phyloP scores from a whole-genome alignment of 495 filamentous ascomycete genomes.

The Sabuloglossum arenarium region DNA sequence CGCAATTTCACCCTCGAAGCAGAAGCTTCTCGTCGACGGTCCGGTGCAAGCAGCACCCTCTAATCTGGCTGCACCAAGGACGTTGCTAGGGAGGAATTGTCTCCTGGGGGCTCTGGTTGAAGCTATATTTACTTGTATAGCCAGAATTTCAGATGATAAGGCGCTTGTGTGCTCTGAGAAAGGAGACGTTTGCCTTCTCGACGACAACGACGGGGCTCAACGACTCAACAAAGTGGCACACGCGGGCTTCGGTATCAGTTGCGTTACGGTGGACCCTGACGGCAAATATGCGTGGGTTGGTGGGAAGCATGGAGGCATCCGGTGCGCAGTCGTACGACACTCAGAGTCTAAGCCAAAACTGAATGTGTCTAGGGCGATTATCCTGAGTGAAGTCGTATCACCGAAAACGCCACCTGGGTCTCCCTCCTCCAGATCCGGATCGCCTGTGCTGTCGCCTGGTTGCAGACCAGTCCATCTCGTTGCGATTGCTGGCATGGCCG shows the following conservation, averaged over 20 bases:
- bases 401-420: neutral
- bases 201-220: constrained; percentile 50
- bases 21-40: constrained; percentile 23
- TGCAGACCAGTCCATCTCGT: constrained; percentile 12
- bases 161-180: constrained; percentile 30
- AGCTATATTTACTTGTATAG: constrained; percentile 60
- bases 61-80: constrained; percentile 13
- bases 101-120: constrained; percentile 61
- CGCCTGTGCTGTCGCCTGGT: neutral
- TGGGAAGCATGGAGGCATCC: constrained; percentile 4
- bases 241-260: constrained; percentile 39
- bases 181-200: constrained; percentile 56
- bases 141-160: constrained; percentile 41
- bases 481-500: constrained; percentile 40
- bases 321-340: neutral
- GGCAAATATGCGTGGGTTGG: constrained; percentile 11
- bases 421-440: neutral
- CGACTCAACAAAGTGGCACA: constrained; percentile 41
- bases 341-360: neutral
- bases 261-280: constrained; percentile 17
- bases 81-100: constrained; percentile 38
- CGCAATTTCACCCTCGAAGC: constrained; percentile 25
- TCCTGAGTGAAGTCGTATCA: constrained; percentile 2
- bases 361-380: constrained; percentile 1
- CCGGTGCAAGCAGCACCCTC: constrained; percentile 8